Base-by-base conservation (phyloP, 2,329 filamentous ascomycete genomes). In the Pseudogymnoascus pannorum region DNA sequence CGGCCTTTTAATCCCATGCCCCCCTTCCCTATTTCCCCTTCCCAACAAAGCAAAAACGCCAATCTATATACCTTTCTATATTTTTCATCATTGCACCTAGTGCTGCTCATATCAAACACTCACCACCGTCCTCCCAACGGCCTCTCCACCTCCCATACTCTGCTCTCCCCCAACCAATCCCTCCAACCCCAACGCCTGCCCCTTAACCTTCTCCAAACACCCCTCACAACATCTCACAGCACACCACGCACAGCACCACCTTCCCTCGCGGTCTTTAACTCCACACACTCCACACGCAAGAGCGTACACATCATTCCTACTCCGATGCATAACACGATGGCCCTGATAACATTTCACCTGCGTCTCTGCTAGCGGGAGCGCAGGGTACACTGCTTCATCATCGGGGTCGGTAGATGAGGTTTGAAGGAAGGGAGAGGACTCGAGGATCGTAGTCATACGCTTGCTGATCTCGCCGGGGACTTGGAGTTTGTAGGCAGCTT, bases 241-340 rank as follows among this genome's bases (percentile, higher is more conserved):
- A 51, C 71, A 73, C 71, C 71, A 73, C 20, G 65, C 66, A 57
- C 71, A 73, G 42, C 64, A 66, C 67, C 67, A 72, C 18, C 69
- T 60, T 16, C 57, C 64, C 29, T 71, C 67, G 2, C 61, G 63
- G 44, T 73, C 71, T 29, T 64, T 64, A 48, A 64, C 68, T 26
- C 65, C 60, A 62, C 71, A 73, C 5, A 72, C 61, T 70, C 70
- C 70, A 59, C 71, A 73, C 7, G 64, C 67, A n/a, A 71, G 64
- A 0, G 71, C 68, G 62, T 66, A 72, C 2, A 69, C 6, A 7
- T 58, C 63, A 40, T 72, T 73, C 48, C 63, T 66, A 24, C 67
- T 65, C 2, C 59, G 60, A 2, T 69, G 69, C 69, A 73, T 71
- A 36, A 65, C 65, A 9, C 65, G 65, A 58, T 73, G 71, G 1